phyloP scores from a whole-genome alignment of 352 stramenopile species.

The Globisporangium heterothallicum region DNA sequence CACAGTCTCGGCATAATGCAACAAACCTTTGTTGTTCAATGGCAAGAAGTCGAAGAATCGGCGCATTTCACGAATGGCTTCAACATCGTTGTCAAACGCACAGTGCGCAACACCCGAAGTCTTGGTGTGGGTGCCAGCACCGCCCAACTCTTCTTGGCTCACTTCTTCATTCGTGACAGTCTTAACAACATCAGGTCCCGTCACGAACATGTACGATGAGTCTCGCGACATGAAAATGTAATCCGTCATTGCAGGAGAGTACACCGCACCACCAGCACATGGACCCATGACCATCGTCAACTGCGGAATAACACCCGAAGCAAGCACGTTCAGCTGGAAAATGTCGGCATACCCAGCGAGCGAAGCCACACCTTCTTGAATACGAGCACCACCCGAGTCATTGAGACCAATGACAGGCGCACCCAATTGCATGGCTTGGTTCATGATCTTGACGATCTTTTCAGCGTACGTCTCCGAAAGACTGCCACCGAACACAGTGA shows the following conservation, averaged over 20 bases:
- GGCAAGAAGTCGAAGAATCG: constrained; percentile 96
- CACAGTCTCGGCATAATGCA: too few relatives aligned
- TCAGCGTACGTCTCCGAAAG: constrained; percentile 95
- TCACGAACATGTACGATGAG: constrained; percentile 99
- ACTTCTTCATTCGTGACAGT: constrained; percentile 97
- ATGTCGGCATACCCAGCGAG: constrained; percentile 98
- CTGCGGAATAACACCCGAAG: constrained; percentile 92
- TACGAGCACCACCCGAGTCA: constrained; percentile 96
- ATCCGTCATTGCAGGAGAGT: constrained; percentile 98
- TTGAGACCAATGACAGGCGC: constrained; percentile 97
- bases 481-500: constrained; percentile 96
- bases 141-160: constrained; percentile 93
- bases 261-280: constrained; percentile 93
- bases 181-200: constrained; percentile 97
- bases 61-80: constrained; percentile 90
- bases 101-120: constrained; percentile 94
- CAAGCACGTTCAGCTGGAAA: constrained; percentile 97
- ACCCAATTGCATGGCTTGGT: constrained; percentile 94
- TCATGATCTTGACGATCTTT: constrained; percentile 99
- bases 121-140: constrained; percentile 93
- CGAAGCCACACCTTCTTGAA: constrained; percentile 97
- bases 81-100: constrained; percentile 96
- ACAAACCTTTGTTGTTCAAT: constrained; percentile 81
- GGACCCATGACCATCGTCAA: constrained; percentile 98
- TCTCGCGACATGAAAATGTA: constrained; percentile 99